Base-by-base conservation (phyloP, 2,329 filamentous ascomycete species). In the Aspergillus sp. region DNA sequence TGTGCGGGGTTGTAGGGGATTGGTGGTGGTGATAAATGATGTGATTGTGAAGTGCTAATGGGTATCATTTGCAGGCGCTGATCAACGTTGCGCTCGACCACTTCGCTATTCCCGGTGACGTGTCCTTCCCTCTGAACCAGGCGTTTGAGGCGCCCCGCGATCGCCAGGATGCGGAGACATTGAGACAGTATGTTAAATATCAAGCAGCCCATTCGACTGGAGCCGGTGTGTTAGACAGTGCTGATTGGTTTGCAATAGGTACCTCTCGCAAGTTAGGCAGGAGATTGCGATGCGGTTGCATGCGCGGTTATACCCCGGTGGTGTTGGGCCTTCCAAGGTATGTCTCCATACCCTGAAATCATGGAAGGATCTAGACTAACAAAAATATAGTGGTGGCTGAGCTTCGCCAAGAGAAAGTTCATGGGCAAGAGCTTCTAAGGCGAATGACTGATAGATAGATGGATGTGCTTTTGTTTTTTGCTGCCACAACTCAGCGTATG, bases 401-500 rank as follows among this genome's bases (percentile, higher is more conserved):
- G 95, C 83, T 99, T 97, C 77, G 91, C 91, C 57, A 98, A 98
- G 88, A 89, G 95, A 81, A 97, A 97, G 87, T 99, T 99, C 75
- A 98, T 99, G 95, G 93, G 93, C 77, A 98, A 98, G 87, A 86
- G 86, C 68, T 81, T 95, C 79, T 93, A 83, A 67, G 70, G 39
- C 11, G 32, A 36, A 13, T 13, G 11, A 36, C 11, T 36, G 32
- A 36, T 36, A 36, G 30, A 36, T 36, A 36, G 32, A 15, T 61
- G 55, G 52, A 58, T 54, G 30, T 62, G 59, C 61, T 64, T 68
- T 66, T 49, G 56, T 61, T 61, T 61, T 60, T 38, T 44, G 44
- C 54, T 49, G 55, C 36, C 59, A 60, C 44, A 62, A 39, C 54
- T 60, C 56, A 65, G 63, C 65, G 64, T 65, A 57, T 64, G 63